phyloP scores from a whole-genome alignment of 306 rosid species.

The Benincasa hispida region DNA sequence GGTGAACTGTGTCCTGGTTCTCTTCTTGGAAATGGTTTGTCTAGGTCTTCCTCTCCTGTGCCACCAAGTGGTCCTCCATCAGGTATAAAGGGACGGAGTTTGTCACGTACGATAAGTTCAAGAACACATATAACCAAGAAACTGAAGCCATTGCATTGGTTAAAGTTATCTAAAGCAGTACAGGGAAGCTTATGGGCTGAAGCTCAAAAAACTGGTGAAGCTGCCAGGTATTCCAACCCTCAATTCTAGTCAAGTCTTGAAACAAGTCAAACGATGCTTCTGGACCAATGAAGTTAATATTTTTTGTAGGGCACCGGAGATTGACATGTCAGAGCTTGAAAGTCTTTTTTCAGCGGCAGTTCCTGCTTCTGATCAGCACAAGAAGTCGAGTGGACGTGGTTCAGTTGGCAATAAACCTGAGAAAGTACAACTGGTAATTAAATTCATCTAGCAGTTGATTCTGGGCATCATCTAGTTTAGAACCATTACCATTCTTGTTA shows the following conservation, averaged over 20 bases:
- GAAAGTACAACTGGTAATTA: constrained; percentile 78
- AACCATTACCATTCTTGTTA: background rate
- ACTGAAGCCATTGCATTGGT: constrained; percentile 91
- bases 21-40: constrained; percentile 14
- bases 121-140: constrained; percentile 44
- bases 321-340: constrained; percentile 93
- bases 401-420: constrained; percentile 58
- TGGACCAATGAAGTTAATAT: constrained; percentile 12
- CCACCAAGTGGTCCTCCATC: constrained; percentile 19
- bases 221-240: constrained; percentile 46
- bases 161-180: constrained; percentile 69
- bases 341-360: constrained; percentile 66
- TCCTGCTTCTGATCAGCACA: constrained; percentile 33
- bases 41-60: constrained; percentile 17
- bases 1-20: constrained; percentile 14
- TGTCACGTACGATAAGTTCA: constrained; percentile 34
- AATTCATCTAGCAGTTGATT: constrained; percentile 5
- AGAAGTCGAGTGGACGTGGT: constrained; percentile 33
- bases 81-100: constrained; percentile 35
- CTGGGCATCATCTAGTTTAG: background rate
- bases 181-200: constrained; percentile 96
- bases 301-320: constrained; percentile 72
- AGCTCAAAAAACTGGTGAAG: constrained; percentile 68
- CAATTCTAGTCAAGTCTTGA: constrained; percentile 8
- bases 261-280: constrained; percentile 6